These are phyloP conservation scores for Boletus tomentosulus DNA, from an alignment of 768 basidiomycete genomes.

Conservation along the genomic window DNA sequence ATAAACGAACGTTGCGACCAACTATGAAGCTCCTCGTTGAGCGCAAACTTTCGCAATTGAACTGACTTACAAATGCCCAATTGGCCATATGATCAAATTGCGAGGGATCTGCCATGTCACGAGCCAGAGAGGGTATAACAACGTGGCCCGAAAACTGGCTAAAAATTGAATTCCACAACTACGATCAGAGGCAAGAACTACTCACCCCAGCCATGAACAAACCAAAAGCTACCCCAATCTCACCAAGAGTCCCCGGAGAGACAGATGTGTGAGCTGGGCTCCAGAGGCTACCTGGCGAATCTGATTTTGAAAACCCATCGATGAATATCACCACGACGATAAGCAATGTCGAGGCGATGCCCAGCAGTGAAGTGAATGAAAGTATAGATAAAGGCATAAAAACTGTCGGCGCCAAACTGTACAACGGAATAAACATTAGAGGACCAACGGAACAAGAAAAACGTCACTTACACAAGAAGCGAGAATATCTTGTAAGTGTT, in stretches of 20 bases:
- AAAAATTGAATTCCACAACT: background rate
- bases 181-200: slow-evolving; percentile 1
- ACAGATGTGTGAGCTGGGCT: slow-evolving; percentile 65
- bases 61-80: slow-evolving; percentile 69
- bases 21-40: slow-evolving; percentile 31
- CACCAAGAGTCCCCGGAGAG: slow-evolving; percentile 45
- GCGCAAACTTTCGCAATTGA: background rate
- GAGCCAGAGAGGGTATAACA: slow-evolving; percentile 83
- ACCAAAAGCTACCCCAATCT: slow-evolving; percentile 79
- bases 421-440: slow-evolving; percentile 2
- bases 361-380: slow-evolving; percentile 84
- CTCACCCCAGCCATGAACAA: slow-evolving; percentile 88
- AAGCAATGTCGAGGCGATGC: slow-evolving; percentile 72
- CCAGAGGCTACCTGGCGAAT: slow-evolving; percentile 79
- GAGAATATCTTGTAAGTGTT: slow-evolving; percentile 74
- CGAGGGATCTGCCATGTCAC: slow-evolving; percentile 83
- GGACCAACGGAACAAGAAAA: background rate
- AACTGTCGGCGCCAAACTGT: slow-evolving; percentile 76
- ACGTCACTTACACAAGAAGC: slow-evolving; percentile 55
- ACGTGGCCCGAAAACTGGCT: slow-evolving; percentile 84
- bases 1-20: slow-evolving; percentile 59
- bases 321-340: slow-evolving; percentile 74
- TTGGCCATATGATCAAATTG: slow-evolving; percentile 82
- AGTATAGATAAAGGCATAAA: slow-evolving; percentile 83
- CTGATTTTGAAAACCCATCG: slow-evolving; percentile 72